Base-by-base conservation (phyloP, 2,329 filamentous ascomycete genomes). In the Curvularia lunata region DNA sequence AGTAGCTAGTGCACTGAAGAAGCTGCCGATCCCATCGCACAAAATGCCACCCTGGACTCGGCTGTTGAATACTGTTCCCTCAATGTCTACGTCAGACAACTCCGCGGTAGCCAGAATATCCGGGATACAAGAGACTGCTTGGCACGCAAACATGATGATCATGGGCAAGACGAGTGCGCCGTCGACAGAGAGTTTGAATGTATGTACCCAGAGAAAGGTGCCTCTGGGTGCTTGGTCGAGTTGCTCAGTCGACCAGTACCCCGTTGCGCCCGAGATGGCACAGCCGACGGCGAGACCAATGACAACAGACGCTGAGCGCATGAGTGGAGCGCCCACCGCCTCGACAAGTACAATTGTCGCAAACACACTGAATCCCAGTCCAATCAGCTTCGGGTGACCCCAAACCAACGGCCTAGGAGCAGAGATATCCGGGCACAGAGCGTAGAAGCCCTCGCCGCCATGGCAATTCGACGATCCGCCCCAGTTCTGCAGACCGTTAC, bases 101-200 rank as follows among this genome's bases (percentile, higher is more conserved):
- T 72, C 69, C 1, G 70, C 69, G 18, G 69, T 71, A 21, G 70
- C 69, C 5, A 72, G 53, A 32, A 72, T 69, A 45, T 72, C 67
- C 5, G 77, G 77, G 66, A 80, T 79, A 43, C 75, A 78, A n/a
- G 45, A 60, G 19, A 72, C 64, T 9, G 66, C 70, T 40, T 72
- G 68, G 30, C 68, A 71, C 3, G 64, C 64, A 45, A 72, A 71
- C 70, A 72, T 71, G 56, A 71, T 70, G 23, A 71, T 61, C 55
- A 71, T 52, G 8, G 67, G 68, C 0, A 71, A 59, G 3, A 70
- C 66, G 12, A 71, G 61, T 6, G 65, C 65, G 8, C 68, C 68
- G 46, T 72, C 70, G 5, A 71, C 67, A 4, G 69, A 72, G 2
- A 71, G 58, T 5, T 68, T 64, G 64, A 72, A 70, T 8, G 67